Base-by-base conservation (phyloP, 2,329 filamentous ascomycete genomes). In the Chaetomium sp. region DNA sequence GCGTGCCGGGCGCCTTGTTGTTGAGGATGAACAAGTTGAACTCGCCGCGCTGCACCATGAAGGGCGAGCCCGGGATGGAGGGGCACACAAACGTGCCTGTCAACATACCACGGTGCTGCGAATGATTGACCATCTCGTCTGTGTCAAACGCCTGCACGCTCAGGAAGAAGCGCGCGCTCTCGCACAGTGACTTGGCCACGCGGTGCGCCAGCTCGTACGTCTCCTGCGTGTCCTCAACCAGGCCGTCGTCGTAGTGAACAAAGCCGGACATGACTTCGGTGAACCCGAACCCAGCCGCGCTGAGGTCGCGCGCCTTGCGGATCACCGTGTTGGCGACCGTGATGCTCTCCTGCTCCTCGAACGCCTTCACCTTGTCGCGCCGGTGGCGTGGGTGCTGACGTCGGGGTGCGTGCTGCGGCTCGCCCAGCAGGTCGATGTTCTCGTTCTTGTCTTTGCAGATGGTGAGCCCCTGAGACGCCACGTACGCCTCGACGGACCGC, bases 221-320 rank as follows among this genome's bases (percentile, higher is more conserved):
- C n/a, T 76, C 73, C 12, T 70, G 71, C 45, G 75, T 72, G 61
- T 80, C 75, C 8, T 73, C 71, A 5, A 65, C 64, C 42, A 77
- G 65, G 34, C 68, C 69, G 8, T 68, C 65, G 41, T 74, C 73
- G 47, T 70, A 66, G 61, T 83, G 79, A 33, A 87, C 74, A 60
- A 79, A 80, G 8, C 84, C 84, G 6, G 78, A 76, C 81, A 87
- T 85, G 55, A 85, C 77, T 66, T 87, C 83, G 0, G 79, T 80
- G 64, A 87, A 87, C 32, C 78, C 79, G 53, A 85, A 76, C 0
- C 81, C 80, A 44, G 70, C 70, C 8, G 76, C 73, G 36, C 76
- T 72, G 50, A 76, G 62, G 2, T 70, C 70, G 34, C 69, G 70
- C 5, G 78, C 79, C 27, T 67, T 64, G 19, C 67, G 65, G 53